Base-by-base conservation (phyloP, 2,329 filamentous ascomycete genomes). In the Arthroderma sp. region DNA sequence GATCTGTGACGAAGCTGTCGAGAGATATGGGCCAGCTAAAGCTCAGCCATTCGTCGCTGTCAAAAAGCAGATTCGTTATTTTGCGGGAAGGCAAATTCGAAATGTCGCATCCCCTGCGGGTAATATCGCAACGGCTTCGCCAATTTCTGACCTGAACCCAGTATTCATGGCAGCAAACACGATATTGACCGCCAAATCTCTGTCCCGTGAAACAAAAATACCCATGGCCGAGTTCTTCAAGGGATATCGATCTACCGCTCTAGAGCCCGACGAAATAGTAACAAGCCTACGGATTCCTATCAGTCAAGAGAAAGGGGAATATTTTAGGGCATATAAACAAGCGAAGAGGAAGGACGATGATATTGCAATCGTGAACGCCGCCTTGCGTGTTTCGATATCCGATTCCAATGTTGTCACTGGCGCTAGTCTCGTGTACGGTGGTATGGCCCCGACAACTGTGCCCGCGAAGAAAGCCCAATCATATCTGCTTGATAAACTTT, bases 51-150 rank as follows among this genome's bases (percentile, higher is more conserved):
- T 96, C 59, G 73, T 75, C n/a, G 86, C 86, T 0, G 91, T 96
- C 48, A 74, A 89, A 58, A 96, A 95, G 62, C 89, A 96, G 61
- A 78, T 98, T 44, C 83, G 83, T 52, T 95, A 89, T 61, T 96
- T 98, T 64, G 91, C 89, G 42, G 91, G 91, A 38, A 72, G 91
- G 39, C 91, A 98, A 58, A 96, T 98, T 57, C 77, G 91, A 54
- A 98, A 96, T 56, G 89, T 95, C n/a, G 91, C 89, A 29, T 95
- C 91, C 0, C 89, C 88, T 0, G 91, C 91, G 0, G 91, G 91
- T 37, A 98, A 96, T 56, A 66, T 98, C 30, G 88, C 83, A 1
- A 98, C 91, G 0, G 91, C 91, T 0, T 94, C 87, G 27, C 91
- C 91, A 0, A 98, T 96, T 38, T 95, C 89, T 0, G 91, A 98